Evolutionary conservation across 306 rosid genomes (phyloP).

Genomic region (Quercus suber): DNA sequence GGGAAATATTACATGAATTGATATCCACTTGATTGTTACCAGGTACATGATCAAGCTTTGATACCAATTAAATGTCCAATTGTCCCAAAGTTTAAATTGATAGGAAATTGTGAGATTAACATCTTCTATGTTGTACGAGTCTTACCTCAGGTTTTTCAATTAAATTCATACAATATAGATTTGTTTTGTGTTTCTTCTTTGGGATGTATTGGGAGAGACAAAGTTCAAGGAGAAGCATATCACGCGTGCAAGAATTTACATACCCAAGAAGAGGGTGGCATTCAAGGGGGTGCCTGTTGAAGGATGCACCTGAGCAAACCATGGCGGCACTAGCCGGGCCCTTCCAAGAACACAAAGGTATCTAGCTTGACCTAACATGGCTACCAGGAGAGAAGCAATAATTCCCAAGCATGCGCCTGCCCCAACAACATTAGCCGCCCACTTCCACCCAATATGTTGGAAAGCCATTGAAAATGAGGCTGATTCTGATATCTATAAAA

Average conservation of each 20-base stretch:
- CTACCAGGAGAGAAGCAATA: conserved; percentile 84
- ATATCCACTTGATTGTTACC: background rate
- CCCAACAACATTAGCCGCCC: conserved; percentile 88
- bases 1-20: background rate
- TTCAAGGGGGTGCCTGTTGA: conserved; percentile 88
- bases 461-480: conserved; percentile 75
- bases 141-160: no score
- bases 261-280: conserved; percentile 80
- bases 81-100: no score
- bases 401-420: conserved; percentile 78
- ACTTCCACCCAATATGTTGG: conserved; percentile 66
- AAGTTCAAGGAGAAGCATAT: background rate
- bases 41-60: no score
- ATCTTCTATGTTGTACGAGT: no score
- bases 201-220: background rate
- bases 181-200: background rate
- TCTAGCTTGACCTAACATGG: conserved; percentile 95
- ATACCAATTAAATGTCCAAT: no score
- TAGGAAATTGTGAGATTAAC: no score
- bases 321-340: conserved; percentile 74
- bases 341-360: conserved; percentile 94
- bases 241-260: background rate
- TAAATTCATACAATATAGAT: background rate
- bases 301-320: conserved; percentile 93
- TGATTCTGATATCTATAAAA: conserved; percentile 49